Evolutionary conservation across 176 grass and related monocot genomes (phyloP).

Genomic region (Neostapfia colusana): DNA sequence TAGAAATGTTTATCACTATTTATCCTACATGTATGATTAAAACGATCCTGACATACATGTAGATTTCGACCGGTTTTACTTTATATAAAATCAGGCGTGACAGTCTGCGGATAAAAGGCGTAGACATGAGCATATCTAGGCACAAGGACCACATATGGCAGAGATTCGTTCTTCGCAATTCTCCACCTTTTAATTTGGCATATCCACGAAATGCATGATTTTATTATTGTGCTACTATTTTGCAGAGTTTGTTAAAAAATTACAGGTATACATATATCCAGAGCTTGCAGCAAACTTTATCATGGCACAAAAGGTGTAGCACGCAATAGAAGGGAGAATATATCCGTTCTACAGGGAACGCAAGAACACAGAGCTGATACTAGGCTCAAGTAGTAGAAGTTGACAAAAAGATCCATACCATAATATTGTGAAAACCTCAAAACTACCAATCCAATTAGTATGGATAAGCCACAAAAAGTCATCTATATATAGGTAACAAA

Average conservation of each 20-base stretch:
- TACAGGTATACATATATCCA: not conserved
- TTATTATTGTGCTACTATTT: not conserved
- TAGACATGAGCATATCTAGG: slow-evolving; percentile 2
- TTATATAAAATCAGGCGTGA: too few species aligned
- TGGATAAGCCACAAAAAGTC: not conserved
- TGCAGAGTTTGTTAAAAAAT: too few species aligned
- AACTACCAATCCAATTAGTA: not conserved
- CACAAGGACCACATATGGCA: slow-evolving; percentile 21
- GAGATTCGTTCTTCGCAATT: not conserved
- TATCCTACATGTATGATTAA: too few species aligned
- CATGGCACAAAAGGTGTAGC: not conserved
- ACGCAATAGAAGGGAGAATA: not conserved
- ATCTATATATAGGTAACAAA: not conserved
- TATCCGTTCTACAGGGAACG: not conserved
- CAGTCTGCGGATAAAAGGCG: slow-evolving; percentile 8
- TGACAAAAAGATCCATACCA: not conserved
- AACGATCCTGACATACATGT: too few species aligned
- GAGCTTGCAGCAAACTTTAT: not conserved
- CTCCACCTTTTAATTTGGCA: not conserved
- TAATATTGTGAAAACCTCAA: not conserved
- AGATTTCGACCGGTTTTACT: too few species aligned
- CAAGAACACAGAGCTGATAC: not conserved
- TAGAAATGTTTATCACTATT: too few species aligned
- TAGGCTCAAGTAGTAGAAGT: not conserved
- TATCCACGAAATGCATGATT: not conserved